Evolutionary conservation across 352 stramenopile genomes (phyloP), one percentile per base, ranked within the genome.

Genomic region (Salisapilia sapeloensis): DNA sequence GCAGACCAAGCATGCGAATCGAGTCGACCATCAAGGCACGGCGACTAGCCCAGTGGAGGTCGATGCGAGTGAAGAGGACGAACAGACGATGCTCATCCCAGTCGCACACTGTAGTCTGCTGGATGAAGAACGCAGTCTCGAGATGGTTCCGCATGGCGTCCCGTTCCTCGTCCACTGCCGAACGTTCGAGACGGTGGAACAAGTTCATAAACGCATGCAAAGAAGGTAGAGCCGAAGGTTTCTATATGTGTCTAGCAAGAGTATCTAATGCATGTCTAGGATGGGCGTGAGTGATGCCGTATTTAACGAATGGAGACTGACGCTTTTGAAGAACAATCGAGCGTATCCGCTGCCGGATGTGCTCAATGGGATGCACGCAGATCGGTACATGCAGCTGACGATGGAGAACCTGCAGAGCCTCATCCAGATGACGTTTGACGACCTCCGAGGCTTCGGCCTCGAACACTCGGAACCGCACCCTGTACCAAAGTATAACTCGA

Each of bases 171-270:
- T 79, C n/a, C 57, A 67, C 20, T 83, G 83, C 39, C 49, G 56
- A 13, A 51, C 77, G 36, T 34, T 42, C 29, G 76, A 91, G 9
- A 86, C 69, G 0, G 48, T 87, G 12, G 36, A 38, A 0, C 32
- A 75, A n/a, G 45, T 91, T 17, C 81, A 83, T 33, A 54, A 75
- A 26, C 66, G 72, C 2, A 76, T 87, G 13, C 71, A 70, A 23
- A 28, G 18, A 19, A 38, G 47, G 47, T 56, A 38, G n/a, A n/a
- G n/a, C n/a, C n/a, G n/a, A n/a, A n/a, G n/a, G n/a, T n/a, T n/a
- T n/a, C n/a, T n/a, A n/a, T n/a, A n/a, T n/a, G n/a, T n/a, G n/a
- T n/a, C n/a, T n/a, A n/a, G n/a, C n/a, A n/a, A n/a, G n/a, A 9
- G 47, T 29, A 2, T 3, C 9, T 19, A 2, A 22, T 35, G 4